Percentiles rank a stretch among this genome's conserved stretches.
Conservation (phyloP, 805 yeast genomes). For the Pichia heedii region DNA sequence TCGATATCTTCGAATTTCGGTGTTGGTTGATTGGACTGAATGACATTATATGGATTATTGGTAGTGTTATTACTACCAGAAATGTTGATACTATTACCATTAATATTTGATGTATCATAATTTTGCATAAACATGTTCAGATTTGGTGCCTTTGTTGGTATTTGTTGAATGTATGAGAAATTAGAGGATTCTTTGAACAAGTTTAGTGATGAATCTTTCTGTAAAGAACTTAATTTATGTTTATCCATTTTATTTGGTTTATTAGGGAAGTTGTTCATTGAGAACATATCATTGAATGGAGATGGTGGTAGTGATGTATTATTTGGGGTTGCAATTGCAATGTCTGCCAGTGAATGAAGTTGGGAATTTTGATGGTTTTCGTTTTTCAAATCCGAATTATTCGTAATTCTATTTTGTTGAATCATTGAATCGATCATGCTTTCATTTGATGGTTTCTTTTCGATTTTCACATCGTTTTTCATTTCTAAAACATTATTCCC, state of each 20-base stretch:
- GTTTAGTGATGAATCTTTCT: constrained; percentile 4
- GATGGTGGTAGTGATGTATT: constrained; percentile 7
- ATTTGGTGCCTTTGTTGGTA: constrained; percentile 5
- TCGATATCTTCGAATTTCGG: constrained; percentile 5
- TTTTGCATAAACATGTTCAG: not conserved
- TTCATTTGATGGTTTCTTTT: not conserved
- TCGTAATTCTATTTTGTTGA: not conserved
- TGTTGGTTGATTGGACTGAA: not conserved
- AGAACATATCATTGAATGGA: constrained; percentile 12
- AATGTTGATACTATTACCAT: too few species aligned
- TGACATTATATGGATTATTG: not conserved
- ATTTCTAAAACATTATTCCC: too few species aligned
- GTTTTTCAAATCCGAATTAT: not conserved
- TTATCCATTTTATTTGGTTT: not conserved
- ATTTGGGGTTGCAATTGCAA: constrained; percentile 16
- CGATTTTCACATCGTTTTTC: too few species aligned
- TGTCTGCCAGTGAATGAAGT: constrained; percentile 15
- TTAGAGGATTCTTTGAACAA: constrained; percentile 3
- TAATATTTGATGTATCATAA: not conserved
- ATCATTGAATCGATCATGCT: too few species aligned
- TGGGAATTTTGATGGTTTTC: not conserved
- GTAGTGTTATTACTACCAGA: not conserved
- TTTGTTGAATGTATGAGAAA: not conserved
- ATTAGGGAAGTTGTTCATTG: constrained; percentile 10
- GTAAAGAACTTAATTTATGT: not conserved